Conservation (phyloP, 768 basidiomycete genomes). For the Tricholoma furcatifolium region DNA sequence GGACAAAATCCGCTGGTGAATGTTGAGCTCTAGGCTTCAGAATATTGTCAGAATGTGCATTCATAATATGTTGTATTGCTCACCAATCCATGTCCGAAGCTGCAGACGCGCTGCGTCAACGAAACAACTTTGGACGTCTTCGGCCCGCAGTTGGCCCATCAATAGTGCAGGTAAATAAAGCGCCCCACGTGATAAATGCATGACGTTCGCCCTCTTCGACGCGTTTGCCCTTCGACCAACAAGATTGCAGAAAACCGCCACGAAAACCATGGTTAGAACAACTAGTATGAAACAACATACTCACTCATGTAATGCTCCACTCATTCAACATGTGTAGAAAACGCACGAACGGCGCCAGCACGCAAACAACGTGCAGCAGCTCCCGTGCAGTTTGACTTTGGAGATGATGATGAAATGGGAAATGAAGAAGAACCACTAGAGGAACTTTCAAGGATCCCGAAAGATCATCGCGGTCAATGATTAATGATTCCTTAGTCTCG, state of each 20-base stretch:
- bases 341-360: neutral
- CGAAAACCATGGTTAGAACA: slow-evolving; percentile 22
- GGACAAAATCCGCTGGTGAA: slow-evolving; percentile 71
- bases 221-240: slow-evolving; percentile 3
- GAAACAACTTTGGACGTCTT: too few species aligned
- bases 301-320: too few species aligned
- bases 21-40: slow-evolving; percentile 71
- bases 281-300: slow-evolving; percentile 6
- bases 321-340: too few species aligned
- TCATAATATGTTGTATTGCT: slow-evolving; percentile 15
- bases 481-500: neutral
- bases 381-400: slow-evolving; percentile 12
- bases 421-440: slow-evolving; percentile 2
- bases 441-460: slow-evolving; percentile 12
- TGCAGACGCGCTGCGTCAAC: neutral
- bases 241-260: neutral
- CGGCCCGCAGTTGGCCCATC: neutral
- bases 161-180: neutral
- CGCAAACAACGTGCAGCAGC: slow-evolving; percentile 17
- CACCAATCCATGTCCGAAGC: slow-evolving; percentile 47
- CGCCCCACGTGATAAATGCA: neutral
- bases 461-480: slow-evolving; percentile 15
- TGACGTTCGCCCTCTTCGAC: neutral
- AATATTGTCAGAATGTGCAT: neutral
- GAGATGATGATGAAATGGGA: slow-evolving; percentile 16